Evolutionary conservation across 805 yeast species (phyloP).

Genomic region (Yarrowia sp.): DNA sequence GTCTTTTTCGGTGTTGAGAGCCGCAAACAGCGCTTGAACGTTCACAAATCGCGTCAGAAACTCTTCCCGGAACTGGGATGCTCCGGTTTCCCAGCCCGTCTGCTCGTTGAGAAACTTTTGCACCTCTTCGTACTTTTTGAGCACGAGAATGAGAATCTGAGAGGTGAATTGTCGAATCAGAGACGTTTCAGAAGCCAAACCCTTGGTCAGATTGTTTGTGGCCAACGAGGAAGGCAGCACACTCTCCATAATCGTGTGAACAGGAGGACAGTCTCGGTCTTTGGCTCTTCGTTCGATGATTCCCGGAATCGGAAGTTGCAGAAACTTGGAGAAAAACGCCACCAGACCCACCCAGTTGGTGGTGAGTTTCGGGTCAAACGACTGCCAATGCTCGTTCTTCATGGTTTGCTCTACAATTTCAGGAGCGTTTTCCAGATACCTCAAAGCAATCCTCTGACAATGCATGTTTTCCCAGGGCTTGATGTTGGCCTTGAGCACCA

Average conservation of each 20-base stretch:
- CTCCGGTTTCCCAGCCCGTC: constrained; percentile 53
- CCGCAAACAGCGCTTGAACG: constrained; percentile 10
- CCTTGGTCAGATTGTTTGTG: constrained; percentile 62
- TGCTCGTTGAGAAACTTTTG: constrained; percentile 51
- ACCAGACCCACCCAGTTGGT: constrained; percentile 86
- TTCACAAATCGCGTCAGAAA: constrained; percentile 42
- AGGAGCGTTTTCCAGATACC: constrained; percentile 61
- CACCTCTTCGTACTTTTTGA: constrained; percentile 61
- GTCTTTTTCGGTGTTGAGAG: not conserved
- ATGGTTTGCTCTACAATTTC: constrained; percentile 77
- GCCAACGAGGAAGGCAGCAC: constrained; percentile 72
- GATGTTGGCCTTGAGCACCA: constrained; percentile 48
- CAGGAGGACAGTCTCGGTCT: constrained; percentile 41
- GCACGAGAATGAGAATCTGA: constrained; percentile 62
- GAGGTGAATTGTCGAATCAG: constrained; percentile 69
- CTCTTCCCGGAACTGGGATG: constrained; percentile 49
- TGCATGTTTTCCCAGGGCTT: constrained; percentile 81
- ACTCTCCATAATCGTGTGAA: constrained; percentile 57
- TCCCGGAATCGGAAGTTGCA: constrained; percentile 63
- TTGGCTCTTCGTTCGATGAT: constrained; percentile 49
- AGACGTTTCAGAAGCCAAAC: constrained; percentile 58
- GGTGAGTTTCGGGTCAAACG: constrained; percentile 78
- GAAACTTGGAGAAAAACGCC: constrained; percentile 63
- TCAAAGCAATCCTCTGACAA: constrained; percentile 63
- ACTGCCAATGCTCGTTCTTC: constrained; percentile 45